Base-by-base conservation (phyloP, 2,329 filamentous ascomycete species). In the Leptosphaerulina australis region DNA sequence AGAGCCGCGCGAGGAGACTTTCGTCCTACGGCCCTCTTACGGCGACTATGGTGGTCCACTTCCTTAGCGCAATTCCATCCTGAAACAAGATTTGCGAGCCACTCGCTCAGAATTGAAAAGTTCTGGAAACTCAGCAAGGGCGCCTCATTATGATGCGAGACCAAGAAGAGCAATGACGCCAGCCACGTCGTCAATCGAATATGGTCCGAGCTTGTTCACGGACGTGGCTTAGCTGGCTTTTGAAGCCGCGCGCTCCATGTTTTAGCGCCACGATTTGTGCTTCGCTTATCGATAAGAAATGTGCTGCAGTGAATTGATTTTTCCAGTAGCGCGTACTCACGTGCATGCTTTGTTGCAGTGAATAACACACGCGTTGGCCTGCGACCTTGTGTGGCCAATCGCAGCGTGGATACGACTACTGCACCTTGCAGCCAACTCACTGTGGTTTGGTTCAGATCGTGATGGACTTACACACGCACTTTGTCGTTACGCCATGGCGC, bases 401-500 rank as follows among this genome's bases (percentile, higher is more conserved):
- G 36, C 10, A 40, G 25, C 36, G n/a, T 12, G 25, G 28, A 5
- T 31, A 33, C 41, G 36, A 51, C 41, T 29, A 41, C 26, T 37
- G 31, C 36, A 46, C 36, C 30, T 22, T 20, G 2, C n/a, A 30
- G 31, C 14, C 15, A 15, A 8, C 8, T 15, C 4, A 18, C 28
- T 21, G 37, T 21, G 41, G 43, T 30, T 20, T 30, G 24, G 17
- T 30, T 24, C 35, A 45, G 35, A 35, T 33, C n/a, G 31, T 18
- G 43, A 64, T 62, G 59, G 59, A 59, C 15, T 38, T 51, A 20
- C 36, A 50, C 35, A 31, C 58, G 36, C 44, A 50, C 22, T 90
- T 88, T 74, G 79, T 87, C 55, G 84, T 88, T 64, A 90, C 87
- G 45, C 87, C 87, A 25, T 91, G 88, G 88, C 85, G 87, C 58